Conservation (phyloP, 2,329 filamentous ascomycete genomes). For the Cladophialophora immunda region DNA sequence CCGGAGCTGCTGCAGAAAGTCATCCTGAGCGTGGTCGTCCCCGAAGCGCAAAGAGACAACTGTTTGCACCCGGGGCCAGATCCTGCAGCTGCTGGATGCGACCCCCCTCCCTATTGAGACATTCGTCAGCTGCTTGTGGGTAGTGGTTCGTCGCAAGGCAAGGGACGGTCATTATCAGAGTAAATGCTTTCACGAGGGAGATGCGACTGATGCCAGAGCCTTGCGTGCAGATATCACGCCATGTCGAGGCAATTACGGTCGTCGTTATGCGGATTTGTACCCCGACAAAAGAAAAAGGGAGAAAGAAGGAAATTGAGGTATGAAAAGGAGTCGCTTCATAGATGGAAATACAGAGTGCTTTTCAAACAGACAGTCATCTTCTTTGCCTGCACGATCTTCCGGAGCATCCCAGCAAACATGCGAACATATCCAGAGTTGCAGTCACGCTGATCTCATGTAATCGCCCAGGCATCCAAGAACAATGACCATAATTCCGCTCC, state of each 20-base stretch:
- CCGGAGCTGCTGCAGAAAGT: conserved; percentile 19
- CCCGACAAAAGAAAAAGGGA: not conserved
- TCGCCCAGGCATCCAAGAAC: not conserved
- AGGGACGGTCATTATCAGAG: no score
- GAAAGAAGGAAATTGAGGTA: not conserved
- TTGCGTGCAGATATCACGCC: not conserved
- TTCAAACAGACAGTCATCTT: not conserved
- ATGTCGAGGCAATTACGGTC: no score
- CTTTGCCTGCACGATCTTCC: not conserved
- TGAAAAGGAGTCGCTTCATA: not conserved
- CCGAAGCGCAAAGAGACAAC: conserved; percentile 21
- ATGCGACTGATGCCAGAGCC: no score
- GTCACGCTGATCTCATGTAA: not conserved
- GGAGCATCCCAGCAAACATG: not conserved
- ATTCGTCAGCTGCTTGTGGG: not conserved
- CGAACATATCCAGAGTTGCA: not conserved
- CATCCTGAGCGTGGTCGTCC: conserved; percentile 19
- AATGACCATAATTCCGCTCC: not conserved
- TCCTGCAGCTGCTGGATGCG: conserved; percentile 19
- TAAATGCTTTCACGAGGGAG: no score
- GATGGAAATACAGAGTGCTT: not conserved
- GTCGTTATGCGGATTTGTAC: not conserved
- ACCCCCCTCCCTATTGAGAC: conserved; percentile 16
- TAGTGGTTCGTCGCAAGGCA: not conserved
- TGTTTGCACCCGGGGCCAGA: conserved; percentile 22